These are phyloP conservation scores for Aspergillus bridgeri DNA, from an alignment of 495 filamentous ascomycete species.

Conservation along the genomic window DNA sequence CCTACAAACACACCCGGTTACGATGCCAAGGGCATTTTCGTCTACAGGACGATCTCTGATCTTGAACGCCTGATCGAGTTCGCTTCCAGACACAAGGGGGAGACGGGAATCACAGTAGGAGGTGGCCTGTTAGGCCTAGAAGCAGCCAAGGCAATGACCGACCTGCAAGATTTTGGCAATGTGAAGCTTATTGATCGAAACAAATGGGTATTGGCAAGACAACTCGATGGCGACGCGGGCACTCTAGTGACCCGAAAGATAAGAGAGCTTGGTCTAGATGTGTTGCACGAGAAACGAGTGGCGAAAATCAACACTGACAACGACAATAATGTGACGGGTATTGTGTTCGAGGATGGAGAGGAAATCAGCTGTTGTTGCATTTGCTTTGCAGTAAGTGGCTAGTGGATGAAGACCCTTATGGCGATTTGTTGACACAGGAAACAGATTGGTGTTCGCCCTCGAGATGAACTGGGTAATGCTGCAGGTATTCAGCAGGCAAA, in stretches of 20 bases:
- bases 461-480: slow-evolving; percentile 73
- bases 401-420: neutral
- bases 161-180: slow-evolving; percentile 70
- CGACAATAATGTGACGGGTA: slow-evolving; percentile 66
- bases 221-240: slow-evolving; percentile 84
- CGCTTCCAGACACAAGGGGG: slow-evolving; percentile 60
- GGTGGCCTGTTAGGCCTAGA: slow-evolving; percentile 88
- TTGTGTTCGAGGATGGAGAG: slow-evolving; percentile 83
- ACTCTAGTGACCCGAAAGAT: slow-evolving; percentile 83
- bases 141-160: slow-evolving; percentile 94
- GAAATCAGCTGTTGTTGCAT: slow-evolving; percentile 77
- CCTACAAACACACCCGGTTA: slow-evolving; percentile 78
- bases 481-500: slow-evolving; percentile 72
- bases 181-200: slow-evolving; percentile 89
- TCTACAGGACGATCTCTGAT: slow-evolving; percentile 90
- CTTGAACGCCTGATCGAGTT: slow-evolving; percentile 78
- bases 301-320: slow-evolving; percentile 65
- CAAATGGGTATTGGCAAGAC: slow-evolving; percentile 81
- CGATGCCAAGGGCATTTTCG: slow-evolving; percentile 84
- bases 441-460: slow-evolving; percentile 74
- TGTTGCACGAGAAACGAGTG: slow-evolving; percentile 76
- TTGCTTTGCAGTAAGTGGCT: slow-evolving; percentile 71
- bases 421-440: slow-evolving; percentile 3
- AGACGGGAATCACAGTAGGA: slow-evolving; percentile 78
- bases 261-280: slow-evolving; percentile 73